Evolutionary conservation across 768 basidiomycete genomes (phyloP), one percentile per base, ranked within the genome.

Genomic region (Calocybe indica): DNA sequence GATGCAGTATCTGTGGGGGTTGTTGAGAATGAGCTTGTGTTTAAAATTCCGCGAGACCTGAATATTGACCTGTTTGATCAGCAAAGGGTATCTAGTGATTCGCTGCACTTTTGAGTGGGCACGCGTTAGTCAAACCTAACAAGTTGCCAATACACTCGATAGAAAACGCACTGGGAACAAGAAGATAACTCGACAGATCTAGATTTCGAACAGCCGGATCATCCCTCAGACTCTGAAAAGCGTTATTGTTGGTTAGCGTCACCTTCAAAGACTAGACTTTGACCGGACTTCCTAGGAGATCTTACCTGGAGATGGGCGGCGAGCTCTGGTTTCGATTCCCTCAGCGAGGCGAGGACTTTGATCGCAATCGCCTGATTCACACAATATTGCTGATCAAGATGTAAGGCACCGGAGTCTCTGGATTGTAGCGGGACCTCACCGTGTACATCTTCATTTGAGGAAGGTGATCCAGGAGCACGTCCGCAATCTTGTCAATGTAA

Each of bases 81-180:
- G 74, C 0, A 99, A 72, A 0, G 95, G 95, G 60, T 98, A 99
- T 48, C 92, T 77, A 0, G 95, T 96, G 47, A 97, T 83, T 7
- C 95, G 83, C 80, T 96, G 92, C 92, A 94, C 90, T 92, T 51
- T 29, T 42, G 40, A 51, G 13, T 37, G 10, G 32, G 22, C 31
- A 35, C 30, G 15, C 42, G 15, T 49, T 35, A 55, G 42, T 37
- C 43, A 31, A 33, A 37, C 11, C 30, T 33, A 11, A 43, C 36
- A 36, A 37, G 28, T 11, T 13, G 7, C 2, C 5, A 57, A 37
- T 7, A 40, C n/a, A 29, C 13, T 42, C 31, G 34, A 35, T 11
- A 22, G 14, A 15, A 28, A 50, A 69, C 82, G 55, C 63, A 93
- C 92, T 95, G 0, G 93, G 93, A n/a, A 82, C 83, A 7, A 97